Conservation (phyloP, 2,329 filamentous ascomycete genomes). For the Microcyclospora pomicola region DNA sequence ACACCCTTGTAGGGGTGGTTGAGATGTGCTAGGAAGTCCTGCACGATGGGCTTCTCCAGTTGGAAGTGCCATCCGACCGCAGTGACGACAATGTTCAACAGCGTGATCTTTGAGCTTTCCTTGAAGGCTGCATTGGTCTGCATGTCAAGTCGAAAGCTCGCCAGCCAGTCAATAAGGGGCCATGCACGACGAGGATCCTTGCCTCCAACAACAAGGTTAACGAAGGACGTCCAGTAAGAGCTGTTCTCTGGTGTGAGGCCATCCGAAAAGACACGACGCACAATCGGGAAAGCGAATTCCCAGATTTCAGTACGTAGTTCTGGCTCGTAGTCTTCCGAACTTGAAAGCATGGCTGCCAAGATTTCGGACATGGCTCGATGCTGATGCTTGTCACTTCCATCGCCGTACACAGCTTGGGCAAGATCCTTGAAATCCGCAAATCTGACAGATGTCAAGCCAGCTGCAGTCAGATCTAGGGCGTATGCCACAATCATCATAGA, state of each 20-base stretch:
- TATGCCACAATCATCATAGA: slow-evolving; percentile 79
- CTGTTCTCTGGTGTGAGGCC: slow-evolving; percentile 88
- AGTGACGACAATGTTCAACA: slow-evolving; percentile 75
- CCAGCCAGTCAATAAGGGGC: slow-evolving; percentile 71
- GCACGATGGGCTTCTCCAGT: slow-evolving; percentile 69
- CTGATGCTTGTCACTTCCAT: slow-evolving; percentile 94
- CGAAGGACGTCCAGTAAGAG: slow-evolving; percentile 85
- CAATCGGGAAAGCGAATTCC: slow-evolving; percentile 79
- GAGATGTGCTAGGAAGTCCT: slow-evolving; percentile 80
- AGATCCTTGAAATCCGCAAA: slow-evolving; percentile 82
- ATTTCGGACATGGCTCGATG: slow-evolving; percentile 94
- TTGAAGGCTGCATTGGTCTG: slow-evolving; percentile 95
- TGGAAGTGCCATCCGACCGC: slow-evolving; percentile 96
- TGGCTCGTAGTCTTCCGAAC: slow-evolving; percentile 62
- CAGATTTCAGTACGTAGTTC: slow-evolving; percentile 66
- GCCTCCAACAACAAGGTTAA: slow-evolving; percentile 75
- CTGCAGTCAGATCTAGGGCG: slow-evolving; percentile 78
- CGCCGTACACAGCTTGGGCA: slow-evolving; percentile 63
- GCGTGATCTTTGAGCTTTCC: slow-evolving; percentile 87
- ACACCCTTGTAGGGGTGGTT: slow-evolving; percentile 98
- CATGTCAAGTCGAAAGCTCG: slow-evolving; percentile 84
- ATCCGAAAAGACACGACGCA: slow-evolving; percentile 76
- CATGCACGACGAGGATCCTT: slow-evolving; percentile 80
- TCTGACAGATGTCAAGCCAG: slow-evolving; percentile 60
- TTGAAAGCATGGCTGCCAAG: slow-evolving; percentile 67